These are phyloP conservation scores for Nigrograna mackinnonii DNA, from an alignment of 2,329 filamentous ascomycete species.

Conservation along the genomic window DNA sequence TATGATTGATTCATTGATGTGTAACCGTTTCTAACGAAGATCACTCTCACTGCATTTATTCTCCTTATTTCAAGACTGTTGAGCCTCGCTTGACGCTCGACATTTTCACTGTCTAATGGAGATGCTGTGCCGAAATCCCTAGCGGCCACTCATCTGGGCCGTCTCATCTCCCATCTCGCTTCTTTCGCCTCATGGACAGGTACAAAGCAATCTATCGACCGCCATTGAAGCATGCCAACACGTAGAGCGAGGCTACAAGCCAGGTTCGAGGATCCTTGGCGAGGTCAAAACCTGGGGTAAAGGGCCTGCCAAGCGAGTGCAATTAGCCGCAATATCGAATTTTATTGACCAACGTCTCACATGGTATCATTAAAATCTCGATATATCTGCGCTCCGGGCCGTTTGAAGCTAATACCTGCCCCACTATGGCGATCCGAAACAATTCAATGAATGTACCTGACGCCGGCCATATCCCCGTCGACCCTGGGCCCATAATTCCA, in stretches of 20 bases:
- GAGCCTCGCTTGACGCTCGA: no score
- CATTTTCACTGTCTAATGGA: no score
- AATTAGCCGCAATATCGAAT: conserved; percentile 22
- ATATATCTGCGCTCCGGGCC: conserved; percentile 10
- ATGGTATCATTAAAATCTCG: conserved; percentile 13
- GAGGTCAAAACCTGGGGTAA: conserved; percentile 12
- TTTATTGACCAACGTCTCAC: conserved; percentile 12
- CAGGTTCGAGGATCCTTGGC: conserved; percentile 5
- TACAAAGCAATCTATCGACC: conserved; percentile 6
- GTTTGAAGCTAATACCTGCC: conserved; percentile 2
- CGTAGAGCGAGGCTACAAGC: neutral
- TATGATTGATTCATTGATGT: no score
- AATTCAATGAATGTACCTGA: neutral
- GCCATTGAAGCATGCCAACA: neutral
- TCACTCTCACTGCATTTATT: no score
- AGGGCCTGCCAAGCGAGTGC: conserved; percentile 3
- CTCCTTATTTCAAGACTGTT: no score
- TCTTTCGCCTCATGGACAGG: conserved; percentile 4
- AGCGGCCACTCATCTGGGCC: neutral
- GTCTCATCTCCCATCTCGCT: neutral
- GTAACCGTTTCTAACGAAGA: no score
- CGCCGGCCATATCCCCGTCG: neutral
- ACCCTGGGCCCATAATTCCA: neutral
- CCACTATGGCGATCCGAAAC: conserved; percentile 1
- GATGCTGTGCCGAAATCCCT: conserved; percentile 10